Percentiles rank a stretch among this genome's conserved stretches.
phyloP scores from a whole-genome alignment of 2,329 filamentous ascomycete species.

The Penicillium sp. region DNA sequence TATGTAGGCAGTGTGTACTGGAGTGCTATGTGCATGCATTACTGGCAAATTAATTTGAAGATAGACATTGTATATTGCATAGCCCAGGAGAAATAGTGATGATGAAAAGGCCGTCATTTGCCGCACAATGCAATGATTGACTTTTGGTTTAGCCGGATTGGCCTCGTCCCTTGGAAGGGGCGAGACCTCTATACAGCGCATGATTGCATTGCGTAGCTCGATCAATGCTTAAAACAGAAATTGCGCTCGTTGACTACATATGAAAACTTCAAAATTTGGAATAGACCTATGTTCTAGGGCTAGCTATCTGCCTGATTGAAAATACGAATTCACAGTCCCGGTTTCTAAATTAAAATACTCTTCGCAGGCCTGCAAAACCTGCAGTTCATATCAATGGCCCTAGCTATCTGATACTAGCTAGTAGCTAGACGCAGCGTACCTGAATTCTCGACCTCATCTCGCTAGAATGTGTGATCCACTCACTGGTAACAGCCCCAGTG shows the following conservation, averaged over 20 bases:
- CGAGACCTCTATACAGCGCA: neutral
- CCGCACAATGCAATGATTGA: neutral
- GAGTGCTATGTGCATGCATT: constrained; percentile 4
- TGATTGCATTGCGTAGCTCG: neutral
- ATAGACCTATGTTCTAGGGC: neutral
- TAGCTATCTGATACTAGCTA: neutral
- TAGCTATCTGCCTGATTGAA: neutral
- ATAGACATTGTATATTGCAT: neutral
- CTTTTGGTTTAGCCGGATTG: neutral
- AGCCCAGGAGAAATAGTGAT: no score
- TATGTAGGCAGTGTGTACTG: constrained; percentile 3
- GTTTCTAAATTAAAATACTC: neutral
- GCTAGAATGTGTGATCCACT: neutral
- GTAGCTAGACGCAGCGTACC: constrained; percentile 1
- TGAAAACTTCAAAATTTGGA: neutral
- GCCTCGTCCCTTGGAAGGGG: neutral
- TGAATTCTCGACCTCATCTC: neutral
- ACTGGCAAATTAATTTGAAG: constrained; percentile 1
- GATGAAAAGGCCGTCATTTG: neutral
- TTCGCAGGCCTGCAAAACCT: neutral
- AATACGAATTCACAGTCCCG: neutral
- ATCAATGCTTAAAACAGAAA: neutral
- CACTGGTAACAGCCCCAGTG: neutral
- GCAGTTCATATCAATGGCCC: neutral
- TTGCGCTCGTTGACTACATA: neutral